Base-by-base conservation (phyloP, 768 basidiomycete species). In the Trametes cingulata region DNA sequence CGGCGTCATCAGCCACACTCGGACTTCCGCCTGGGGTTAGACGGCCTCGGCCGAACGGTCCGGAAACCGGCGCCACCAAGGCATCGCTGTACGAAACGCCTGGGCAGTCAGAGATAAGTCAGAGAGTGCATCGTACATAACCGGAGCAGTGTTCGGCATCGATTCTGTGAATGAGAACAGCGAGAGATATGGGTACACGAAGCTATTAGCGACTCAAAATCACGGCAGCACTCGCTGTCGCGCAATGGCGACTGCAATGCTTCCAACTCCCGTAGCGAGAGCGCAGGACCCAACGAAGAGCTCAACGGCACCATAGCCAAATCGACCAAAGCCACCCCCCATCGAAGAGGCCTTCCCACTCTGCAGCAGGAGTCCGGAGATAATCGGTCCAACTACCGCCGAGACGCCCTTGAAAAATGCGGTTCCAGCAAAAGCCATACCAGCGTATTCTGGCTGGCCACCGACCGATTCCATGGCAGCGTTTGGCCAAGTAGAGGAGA, bases 231-330 rank as follows among this genome's bases (percentile, higher is more conserved):
- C 52, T 4, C 56, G 56, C 33, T 49, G 63, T n/a, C 59, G 51
- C 19, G 56, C 52, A 0, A 58, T 1, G 17, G 63, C 55, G 6
- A 64, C 58, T 0, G 47, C 54, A 4, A 61, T 35, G 19, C 63
- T 61, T 0, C 56, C 59, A 1, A 58, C n/a, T 5, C 55, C 56
- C 3, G 56, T 56, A 14, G 58, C 65, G 19, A 62, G n/a, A n/a
- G 65, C 61, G 43, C 61, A 66, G 8, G 65, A 57, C 1, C 62
- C 62, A 3, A 63, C 65, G 36, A 66, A 66, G 36, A 63, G 37
- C 55, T 66, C 65, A 1, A 66, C 62, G 6, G 61, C 58, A 2
- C 60, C 65, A 19, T 63, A 66, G 6, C 63, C 63, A 3, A 52
- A 51, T 0, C 49, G 45, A 5, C 65, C 64, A 40, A 66, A 63